Evolutionary conservation across 2,329 filamentous ascomycete species (phyloP).

Genomic region (Periconia digitata): DNA sequence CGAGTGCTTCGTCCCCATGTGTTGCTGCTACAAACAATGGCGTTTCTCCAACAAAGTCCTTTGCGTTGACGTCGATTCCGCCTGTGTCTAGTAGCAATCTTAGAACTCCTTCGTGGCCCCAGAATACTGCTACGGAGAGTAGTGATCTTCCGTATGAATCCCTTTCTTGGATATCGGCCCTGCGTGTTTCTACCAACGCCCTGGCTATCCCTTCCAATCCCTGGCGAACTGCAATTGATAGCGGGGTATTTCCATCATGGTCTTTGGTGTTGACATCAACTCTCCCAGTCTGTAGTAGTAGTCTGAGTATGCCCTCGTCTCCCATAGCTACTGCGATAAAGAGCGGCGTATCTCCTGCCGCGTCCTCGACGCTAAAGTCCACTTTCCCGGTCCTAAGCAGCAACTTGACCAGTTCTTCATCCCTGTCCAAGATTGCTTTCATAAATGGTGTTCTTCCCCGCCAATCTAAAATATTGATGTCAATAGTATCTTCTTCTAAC

Average conservation of each 20-base stretch:
- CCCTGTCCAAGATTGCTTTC: background rate
- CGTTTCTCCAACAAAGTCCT: background rate
- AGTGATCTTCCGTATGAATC: background rate
- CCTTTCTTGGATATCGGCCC: background rate
- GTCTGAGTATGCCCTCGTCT: background rate
- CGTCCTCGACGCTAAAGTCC: too few relatives aligned
- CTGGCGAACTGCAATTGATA: background rate
- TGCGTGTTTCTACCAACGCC: too few relatives aligned
- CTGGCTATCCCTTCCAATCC: too few relatives aligned
- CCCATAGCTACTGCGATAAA: background rate
- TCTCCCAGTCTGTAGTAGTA: background rate
- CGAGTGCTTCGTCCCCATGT: constrained; percentile 10
- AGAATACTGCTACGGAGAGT: background rate
- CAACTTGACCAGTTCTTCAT: background rate
- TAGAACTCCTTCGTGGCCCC: constrained; percentile 1
- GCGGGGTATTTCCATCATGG: background rate
- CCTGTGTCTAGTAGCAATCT: background rate
- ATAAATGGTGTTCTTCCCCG: constrained; percentile 1
- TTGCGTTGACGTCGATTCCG: constrained; percentile 1
- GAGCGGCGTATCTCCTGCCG: background rate
- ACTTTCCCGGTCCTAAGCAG: background rate
- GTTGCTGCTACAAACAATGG: constrained; percentile 3
- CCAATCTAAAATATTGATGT: background rate
- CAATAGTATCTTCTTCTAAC: background rate
- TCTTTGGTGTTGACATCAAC: background rate